Base-by-base conservation (phyloP, 306 rosid genomes). In the Argentina anserina region DNA sequence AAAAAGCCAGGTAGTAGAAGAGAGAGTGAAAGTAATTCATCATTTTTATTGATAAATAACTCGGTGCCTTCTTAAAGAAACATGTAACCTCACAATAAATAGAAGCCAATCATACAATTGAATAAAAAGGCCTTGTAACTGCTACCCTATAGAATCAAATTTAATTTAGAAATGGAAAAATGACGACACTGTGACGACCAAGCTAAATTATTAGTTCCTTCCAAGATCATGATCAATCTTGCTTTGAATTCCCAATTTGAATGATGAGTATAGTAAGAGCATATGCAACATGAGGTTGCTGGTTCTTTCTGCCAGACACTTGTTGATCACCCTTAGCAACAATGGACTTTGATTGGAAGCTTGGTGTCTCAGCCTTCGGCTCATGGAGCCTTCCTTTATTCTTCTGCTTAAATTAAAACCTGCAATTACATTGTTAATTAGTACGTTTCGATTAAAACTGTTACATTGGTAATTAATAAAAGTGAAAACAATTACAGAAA, bases 321-420 rank as follows among this genome's bases (percentile, higher is more conserved):
- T 90, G 84, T 89, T 90, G 72, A 52, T 55, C 61, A 55, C 17
- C 34, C 10, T 14, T 6, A 34, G 6, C 4, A 31, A 18, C 37
- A 34, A 78, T 50, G 74, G 76, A 84, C 70, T 46, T 82, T 81
- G 75, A 83, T 77, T 56, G 79, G 80, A 85, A 83, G 86, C 86
- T 81, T 76, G 82, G 77, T 71, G 67, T 72, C 80, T 79, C 82
- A 75, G 74, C 75, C 49, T 78, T 75, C 71, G 82, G 77, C 80
- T 62, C 43, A 77, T 39, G 81, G 80, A 84, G 89, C 75, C 83
- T 85, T 78, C 80, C 77, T 89, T 93, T 93, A 93, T 93, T 93
- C 63, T 81, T 63, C 76, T 66, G 73, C 55, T 66, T 78, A 87
- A 84, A 84, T 87, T 80, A 86, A 58, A 86, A 89, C 92, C 98